Percentiles rank a stretch among this genome's conserved stretches.
phyloP scores from a whole-genome alignment of 106 monocot species.

The Apostasia shenzhenica region DNA sequence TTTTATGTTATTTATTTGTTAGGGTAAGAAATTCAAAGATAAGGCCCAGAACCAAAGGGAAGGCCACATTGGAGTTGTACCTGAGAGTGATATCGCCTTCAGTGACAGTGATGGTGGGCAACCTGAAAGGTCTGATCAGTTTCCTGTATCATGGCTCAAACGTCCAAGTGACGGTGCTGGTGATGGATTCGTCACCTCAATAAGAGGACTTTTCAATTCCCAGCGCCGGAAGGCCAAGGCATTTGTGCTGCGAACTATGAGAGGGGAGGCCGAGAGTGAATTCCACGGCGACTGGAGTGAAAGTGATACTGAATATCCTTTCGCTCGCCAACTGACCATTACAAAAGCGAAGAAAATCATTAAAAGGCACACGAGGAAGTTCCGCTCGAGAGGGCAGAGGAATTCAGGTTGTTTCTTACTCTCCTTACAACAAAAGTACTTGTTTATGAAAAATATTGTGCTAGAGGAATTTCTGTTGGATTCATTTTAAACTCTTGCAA shows the following conservation, averaged over 20 bases:
- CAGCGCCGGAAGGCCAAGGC: constrained; percentile 83
- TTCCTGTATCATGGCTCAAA: constrained; percentile 46
- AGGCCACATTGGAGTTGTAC: constrained; percentile 25
- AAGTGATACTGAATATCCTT: constrained; percentile 71
- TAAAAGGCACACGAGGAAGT: constrained; percentile 75
- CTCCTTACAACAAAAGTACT: background rate
- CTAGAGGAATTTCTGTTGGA: background rate
- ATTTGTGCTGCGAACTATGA: constrained; percentile 84
- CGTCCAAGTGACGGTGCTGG: constrained; percentile 86
- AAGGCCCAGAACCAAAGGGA: constrained; percentile 64
- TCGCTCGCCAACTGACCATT: constrained; percentile 94
- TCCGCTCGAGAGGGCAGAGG: constrained; percentile 44
- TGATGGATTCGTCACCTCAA: constrained; percentile 91
- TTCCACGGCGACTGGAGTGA: constrained; percentile 79
- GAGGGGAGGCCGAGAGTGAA: constrained; percentile 68
- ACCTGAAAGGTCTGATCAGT: constrained; percentile 62
- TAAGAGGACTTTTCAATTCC: constrained; percentile 88
- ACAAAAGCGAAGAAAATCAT: constrained; percentile 85
- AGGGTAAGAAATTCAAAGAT: constrained; percentile 99
- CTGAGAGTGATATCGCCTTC: constrained; percentile 53
- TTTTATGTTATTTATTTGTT: background rate
- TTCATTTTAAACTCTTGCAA: no score
- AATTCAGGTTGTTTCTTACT: constrained; percentile 38
- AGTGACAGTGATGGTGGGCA: constrained; percentile 86
- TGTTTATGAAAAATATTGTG: background rate